Evolutionary conservation across 2,329 filamentous ascomycete species (phyloP).

Genomic region (Paecilomyces fulvus): DNA sequence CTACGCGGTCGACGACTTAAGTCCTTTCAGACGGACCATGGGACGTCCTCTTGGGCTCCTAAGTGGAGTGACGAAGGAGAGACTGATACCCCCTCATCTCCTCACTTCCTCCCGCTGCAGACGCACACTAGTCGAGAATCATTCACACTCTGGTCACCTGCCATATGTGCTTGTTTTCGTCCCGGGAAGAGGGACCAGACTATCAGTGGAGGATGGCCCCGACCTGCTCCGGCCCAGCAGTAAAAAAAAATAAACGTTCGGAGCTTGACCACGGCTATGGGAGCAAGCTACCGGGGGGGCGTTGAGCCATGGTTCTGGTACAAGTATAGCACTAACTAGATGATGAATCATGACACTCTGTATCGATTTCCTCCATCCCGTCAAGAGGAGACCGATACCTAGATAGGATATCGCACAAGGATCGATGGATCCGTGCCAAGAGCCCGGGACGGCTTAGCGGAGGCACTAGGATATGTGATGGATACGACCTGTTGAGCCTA

Average conservation of each 20-base stretch:
- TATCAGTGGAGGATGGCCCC: background rate
- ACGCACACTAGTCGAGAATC: background rate
- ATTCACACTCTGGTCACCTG: background rate
- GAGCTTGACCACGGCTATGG: background rate
- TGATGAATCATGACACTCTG: too few relatives aligned
- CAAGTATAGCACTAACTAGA: background rate
- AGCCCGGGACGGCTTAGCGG: conserved; percentile 14
- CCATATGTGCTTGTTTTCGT: background rate
- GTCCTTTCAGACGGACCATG: background rate
- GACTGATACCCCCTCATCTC: background rate
- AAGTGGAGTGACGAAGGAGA: background rate
- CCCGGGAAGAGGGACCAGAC: background rate
- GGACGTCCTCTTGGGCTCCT: background rate
- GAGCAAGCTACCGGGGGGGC: background rate
- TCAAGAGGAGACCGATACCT: background rate
- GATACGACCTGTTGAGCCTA: background rate
- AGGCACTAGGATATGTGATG: background rate
- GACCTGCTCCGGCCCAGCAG: background rate
- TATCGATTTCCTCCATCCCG: background rate
- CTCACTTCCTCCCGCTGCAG: background rate
- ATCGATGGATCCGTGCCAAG: conserved; percentile 8
- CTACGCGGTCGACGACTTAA: background rate
- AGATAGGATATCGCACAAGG: conserved; percentile 2
- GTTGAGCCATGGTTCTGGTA: background rate
- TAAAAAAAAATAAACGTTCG: background rate